These are phyloP conservation scores for Beta vulgaris DNA, from an alignment of 148 eudicot genomes.

Conservation along the genomic window DNA sequence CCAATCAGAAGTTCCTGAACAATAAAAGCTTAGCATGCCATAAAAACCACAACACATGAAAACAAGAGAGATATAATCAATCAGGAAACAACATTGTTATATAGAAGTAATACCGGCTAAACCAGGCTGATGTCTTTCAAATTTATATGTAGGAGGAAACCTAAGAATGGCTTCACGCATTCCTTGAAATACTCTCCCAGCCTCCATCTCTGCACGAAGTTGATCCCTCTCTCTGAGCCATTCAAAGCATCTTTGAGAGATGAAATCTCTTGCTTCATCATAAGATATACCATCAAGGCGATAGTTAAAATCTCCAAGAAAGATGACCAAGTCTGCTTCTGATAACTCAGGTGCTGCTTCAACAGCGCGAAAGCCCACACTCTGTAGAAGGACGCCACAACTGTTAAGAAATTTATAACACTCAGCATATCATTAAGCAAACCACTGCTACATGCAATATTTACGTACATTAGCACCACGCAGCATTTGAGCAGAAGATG, in stretches of 20 bases:
- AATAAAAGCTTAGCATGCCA: not conserved
- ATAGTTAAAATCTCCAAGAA: slow-evolving; percentile 94
- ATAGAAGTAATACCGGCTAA: slow-evolving; percentile 59
- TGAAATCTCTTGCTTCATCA: slow-evolving; percentile 97
- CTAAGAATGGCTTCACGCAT: slow-evolving; percentile 86
- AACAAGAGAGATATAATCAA: not conserved
- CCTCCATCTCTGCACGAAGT: slow-evolving; percentile 81
- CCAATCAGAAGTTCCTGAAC: not conserved
- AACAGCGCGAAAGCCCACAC: slow-evolving; percentile 40
- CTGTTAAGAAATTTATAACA: not conserved
- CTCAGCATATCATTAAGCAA: not conserved
- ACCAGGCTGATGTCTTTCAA: slow-evolving; percentile 84
- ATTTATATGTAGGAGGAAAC: slow-evolving; percentile 96
- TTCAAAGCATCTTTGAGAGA: slow-evolving; percentile 94
- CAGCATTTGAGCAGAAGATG: slow-evolving; percentile 62
- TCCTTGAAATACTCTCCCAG: slow-evolving; percentile 94
- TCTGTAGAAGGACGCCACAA: slow-evolving; percentile 37
- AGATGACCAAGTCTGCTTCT: slow-evolving; percentile 94
- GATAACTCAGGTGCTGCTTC: slow-evolving; percentile 79
- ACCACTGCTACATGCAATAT: slow-evolving; percentile 15
- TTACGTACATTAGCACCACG: slow-evolving; percentile 69
- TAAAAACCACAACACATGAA: not conserved
- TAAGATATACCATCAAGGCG: slow-evolving; percentile 91
- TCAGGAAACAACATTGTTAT: not conserved
- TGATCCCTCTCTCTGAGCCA: slow-evolving; percentile 97